Conservation (phyloP, 2,329 filamentous ascomycete species). For the Pseudogymnoascus sp. region DNA sequence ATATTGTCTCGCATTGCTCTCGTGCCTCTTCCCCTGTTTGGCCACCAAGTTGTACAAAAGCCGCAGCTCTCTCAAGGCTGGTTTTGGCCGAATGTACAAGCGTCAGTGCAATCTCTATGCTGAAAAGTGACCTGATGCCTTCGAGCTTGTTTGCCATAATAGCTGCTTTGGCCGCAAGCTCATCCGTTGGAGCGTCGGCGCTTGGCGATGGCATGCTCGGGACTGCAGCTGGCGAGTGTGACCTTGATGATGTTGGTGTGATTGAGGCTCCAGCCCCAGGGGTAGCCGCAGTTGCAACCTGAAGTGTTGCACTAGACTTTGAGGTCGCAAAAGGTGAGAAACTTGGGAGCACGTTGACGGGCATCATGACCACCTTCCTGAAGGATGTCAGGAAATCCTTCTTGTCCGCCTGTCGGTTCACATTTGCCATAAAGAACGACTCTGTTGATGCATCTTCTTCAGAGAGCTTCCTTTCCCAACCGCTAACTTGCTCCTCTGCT, state of each 20-base stretch:
- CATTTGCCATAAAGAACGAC: conserved; percentile 90
- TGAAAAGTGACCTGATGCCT: conserved; percentile 90
- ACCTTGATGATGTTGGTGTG: conserved; percentile 32
- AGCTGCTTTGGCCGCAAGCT: conserved; percentile 93
- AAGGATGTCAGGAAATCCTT: conserved; percentile 94
- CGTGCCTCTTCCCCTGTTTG: conserved; percentile 74
- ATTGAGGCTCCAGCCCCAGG: conserved; percentile 17
- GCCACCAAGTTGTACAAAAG: conserved; percentile 72
- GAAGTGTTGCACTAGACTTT: conserved; percentile 22
- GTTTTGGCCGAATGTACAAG: conserved; percentile 83
- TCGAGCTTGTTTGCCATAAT: conserved; percentile 92
- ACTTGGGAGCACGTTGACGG: conserved; percentile 77
- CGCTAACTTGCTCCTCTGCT: conserved; percentile 66
- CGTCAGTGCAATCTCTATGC: conserved; percentile 86
- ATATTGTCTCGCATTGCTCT: conserved; percentile 83
- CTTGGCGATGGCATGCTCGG: conserved; percentile 31
- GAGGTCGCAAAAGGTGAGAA: conserved; percentile 49
- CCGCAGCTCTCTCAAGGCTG: conserved; percentile 73
- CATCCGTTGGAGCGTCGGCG: conserved; percentile 70
- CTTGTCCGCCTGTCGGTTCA: conserved; percentile 91
- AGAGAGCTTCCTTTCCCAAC: conserved; percentile 86
- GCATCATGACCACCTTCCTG: conserved; percentile 99
- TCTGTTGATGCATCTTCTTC: conserved; percentile 87
- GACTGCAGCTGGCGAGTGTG: conserved; percentile 37
- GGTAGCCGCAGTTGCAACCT: conserved; percentile 11